Evolutionary conservation across 192 early-diverging fungal genomes (phyloP), one percentile per base, ranked within the genome.

Genomic region (Physocladia obscura): DNA sequence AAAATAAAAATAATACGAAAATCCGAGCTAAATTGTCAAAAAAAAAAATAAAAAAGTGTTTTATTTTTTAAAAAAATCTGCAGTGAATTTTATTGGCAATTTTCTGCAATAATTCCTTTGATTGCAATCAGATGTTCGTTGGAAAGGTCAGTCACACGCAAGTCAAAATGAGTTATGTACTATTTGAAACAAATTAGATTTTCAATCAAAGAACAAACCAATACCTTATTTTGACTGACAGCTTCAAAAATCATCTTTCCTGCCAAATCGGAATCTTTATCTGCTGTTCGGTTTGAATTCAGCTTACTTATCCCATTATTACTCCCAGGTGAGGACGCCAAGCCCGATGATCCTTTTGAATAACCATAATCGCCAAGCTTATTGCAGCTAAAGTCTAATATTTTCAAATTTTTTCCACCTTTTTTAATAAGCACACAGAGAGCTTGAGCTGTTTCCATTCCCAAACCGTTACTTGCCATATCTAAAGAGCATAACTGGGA

Each of bases 221-320:
- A 29, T 40, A 81, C 82, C 78, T 84, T 84, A 49, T 84, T 84
- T 62, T 81, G 79, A 44, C 76, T 81, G 6, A 82, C 71, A 13
- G 83, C 83, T 39, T 84, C 83, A 61, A 84, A 82, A 8, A 84
- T 19, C 58, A 74, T 54, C 51, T 80, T 84, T 3, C 82, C 82
- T 21, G 75, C 69, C 2, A 68, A 26, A 74, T 84, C 82, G 3
- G 26, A 62, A 29, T 63, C 62, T 56, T 63, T 72, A 22, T 35
- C 51, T 30, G 26, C 29, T 61, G 4, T 4, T 21, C 69, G 65
- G 39, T 22, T 55, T n/a, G n/a, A n/a, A n/a, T n/a, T n/a, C n/a
- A n/a, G n/a, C 40, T n/a, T n/a, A 13, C 11, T 13, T 13, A 44
- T 44, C 8, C 40, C 40, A 13, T 8, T n/a, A 8, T 44, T 44